Base-by-base conservation (phyloP, 139 green algal genomes). In the Coelastrella sp. region DNA sequence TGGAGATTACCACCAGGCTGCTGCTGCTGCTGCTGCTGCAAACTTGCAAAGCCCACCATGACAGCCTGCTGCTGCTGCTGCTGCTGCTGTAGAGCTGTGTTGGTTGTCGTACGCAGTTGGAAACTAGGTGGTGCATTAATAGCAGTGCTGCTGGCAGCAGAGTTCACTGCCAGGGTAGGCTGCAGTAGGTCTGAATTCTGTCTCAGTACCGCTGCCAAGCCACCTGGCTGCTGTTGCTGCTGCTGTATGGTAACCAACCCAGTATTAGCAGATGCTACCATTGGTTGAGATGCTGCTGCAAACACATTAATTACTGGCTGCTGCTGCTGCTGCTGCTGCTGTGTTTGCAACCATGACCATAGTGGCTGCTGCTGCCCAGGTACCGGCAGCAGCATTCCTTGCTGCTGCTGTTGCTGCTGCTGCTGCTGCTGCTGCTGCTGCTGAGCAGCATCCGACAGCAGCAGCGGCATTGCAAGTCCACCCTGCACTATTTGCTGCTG, bases 161-260 rank as follows among this genome's bases (percentile, higher is more conserved):
- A n/a, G 62, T 27, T 7, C 27, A 8, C 62, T 27, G 17, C 62
- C 27, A 40, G 62, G 27, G 40, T n/a, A n/a, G 40, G 62, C 62
- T 38, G 62, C 62, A 17, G 62, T 13, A 17, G 62, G 27, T 23
- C 23, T 13, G 27, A 13, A 17, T 19, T 25, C 37, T 41, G 48
- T 5, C 3, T 35, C 34, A 30, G 76, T 38, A 51, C 25, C 40
- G 38, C 19, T 83, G 53, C 76, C 41, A 41, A 25, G 5, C n/a
- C 43, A 80, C 5, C 27, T n/a, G 63, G 76, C 34, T 53, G 53
- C 53, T 73, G 76, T 57, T 83, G 76, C 76, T 83, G 76, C 35
- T 62, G 72, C 48, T 25, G 45, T 57, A 57, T 23, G 45, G 45
- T 9, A 59, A 63, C 9, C 71, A 43, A 4, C 19, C 71, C n/a